A percentile compares a stretch with the other conserved stretches of the same genome.
Evolutionary conservation across 345 rosid species (phyloP).

Genomic region (Carallia brachiata): DNA sequence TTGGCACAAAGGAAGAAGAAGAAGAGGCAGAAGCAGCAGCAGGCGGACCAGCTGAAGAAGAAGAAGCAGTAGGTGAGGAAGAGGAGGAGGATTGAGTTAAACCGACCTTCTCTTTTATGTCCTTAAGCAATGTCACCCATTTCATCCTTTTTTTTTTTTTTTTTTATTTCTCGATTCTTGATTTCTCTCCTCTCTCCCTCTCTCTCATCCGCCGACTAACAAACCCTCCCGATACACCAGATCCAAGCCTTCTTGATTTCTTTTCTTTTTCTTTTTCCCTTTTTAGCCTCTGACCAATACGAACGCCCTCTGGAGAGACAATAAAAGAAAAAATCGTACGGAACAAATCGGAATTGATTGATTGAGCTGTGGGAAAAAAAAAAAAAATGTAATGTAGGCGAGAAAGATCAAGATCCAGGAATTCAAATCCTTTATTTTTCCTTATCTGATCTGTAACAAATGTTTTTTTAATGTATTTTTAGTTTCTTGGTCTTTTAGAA

Average conservation of each 20-base stretch:
- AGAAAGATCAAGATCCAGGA: constrained; percentile 25
- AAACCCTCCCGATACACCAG: constrained; percentile 17
- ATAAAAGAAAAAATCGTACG: constrained; percentile 12
- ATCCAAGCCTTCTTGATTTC: constrained; percentile 24
- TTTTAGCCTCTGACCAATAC: constrained; percentile 11
- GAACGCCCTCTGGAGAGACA: neutral
- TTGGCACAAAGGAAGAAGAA: constrained; percentile 17
- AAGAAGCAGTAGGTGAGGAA: constrained; percentile 45
- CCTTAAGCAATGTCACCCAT: constrained; percentile 99
- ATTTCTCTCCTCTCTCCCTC: constrained; percentile 29
- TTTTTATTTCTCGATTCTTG: constrained; percentile 16
- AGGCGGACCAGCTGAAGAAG: constrained; percentile 29
- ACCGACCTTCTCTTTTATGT: constrained; percentile 96
- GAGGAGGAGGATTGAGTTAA: constrained; percentile 66
- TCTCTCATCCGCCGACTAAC: constrained; percentile 43
- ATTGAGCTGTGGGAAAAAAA: neutral
- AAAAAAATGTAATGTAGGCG: neutral
- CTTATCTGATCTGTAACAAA: neutral
- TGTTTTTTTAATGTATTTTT: neutral
- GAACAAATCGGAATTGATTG: neutral
- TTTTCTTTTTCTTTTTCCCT: constrained; percentile 1
- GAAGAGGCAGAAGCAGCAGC: constrained; percentile 50
- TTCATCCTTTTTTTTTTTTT: constrained; percentile 64
- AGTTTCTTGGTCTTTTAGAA: constrained; percentile 7
- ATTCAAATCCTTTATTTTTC: neutral